These are phyloP conservation scores for Naganishia onofrii DNA, from an alignment of 768 basidiomycete genomes.

Conservation along the genomic window DNA sequence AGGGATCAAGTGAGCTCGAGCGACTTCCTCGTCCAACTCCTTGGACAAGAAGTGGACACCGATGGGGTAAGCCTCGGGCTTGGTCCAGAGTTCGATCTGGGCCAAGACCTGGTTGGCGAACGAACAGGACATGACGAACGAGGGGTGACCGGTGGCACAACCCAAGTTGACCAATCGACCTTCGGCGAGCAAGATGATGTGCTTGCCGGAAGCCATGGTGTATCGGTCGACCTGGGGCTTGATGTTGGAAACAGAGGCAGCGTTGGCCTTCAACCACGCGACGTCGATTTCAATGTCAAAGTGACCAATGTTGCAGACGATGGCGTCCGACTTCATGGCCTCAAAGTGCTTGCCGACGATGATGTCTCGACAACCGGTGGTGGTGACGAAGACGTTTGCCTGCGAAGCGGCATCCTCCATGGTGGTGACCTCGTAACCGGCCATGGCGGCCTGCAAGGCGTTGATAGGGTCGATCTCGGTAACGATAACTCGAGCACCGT, in stretches of 20 bases:
- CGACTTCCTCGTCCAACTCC: conserved; percentile 98
- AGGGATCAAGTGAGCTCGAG: conserved; percentile 86
- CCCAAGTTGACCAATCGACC: conserved; percentile 99
- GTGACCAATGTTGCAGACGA: conserved; percentile 69
- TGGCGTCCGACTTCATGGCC: conserved; percentile 96
- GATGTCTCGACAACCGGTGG: conserved; percentile 98
- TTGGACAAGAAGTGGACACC: conserved; percentile 99
- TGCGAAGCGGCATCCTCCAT: conserved; percentile 95
- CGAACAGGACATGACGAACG: conserved; percentile 99
- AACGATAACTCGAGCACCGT: conserved; percentile 90
- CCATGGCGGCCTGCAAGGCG: conserved; percentile 97
- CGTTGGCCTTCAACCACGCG: conserved; percentile 94
- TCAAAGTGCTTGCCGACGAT: conserved; percentile 86
- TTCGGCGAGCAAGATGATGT: conserved; percentile 95
- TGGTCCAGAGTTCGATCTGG: conserved; percentile 97
- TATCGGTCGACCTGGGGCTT: conserved; percentile 99
- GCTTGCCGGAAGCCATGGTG: conserved; percentile 87
- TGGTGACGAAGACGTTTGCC: conserved; percentile 91
- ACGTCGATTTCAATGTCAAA: conserved; percentile 76
- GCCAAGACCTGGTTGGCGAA: conserved; percentile 98
- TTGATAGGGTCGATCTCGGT: conserved; percentile 99
- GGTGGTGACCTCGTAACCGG: conserved; percentile 95
- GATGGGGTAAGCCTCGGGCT: conserved; percentile 83
- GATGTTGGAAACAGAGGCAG: conserved; percentile 76
- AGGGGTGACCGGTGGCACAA: conserved; percentile 97